Percentiles rank a stretch among this genome's conserved stretches.
Evolutionary conservation across 169 alveolate genomes (phyloP).

Genomic region (Plasmodium knowlesi): DNA sequence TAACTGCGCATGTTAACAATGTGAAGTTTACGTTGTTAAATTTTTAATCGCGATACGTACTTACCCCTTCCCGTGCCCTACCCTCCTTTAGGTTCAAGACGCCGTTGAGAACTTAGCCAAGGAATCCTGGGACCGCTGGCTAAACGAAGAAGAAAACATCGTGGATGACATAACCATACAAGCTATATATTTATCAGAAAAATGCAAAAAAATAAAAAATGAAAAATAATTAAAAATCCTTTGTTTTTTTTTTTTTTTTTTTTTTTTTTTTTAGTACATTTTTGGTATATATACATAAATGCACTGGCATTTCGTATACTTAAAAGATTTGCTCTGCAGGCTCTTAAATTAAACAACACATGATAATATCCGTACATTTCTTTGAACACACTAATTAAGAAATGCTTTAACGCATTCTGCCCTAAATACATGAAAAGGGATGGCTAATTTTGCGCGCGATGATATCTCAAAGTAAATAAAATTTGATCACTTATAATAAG

Average conservation of each 20-base stretch:
- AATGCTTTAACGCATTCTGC: neutral
- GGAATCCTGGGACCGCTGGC: conserved; percentile 91
- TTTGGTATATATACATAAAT: neutral
- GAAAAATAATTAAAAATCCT: neutral
- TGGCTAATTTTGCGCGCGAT: neutral
- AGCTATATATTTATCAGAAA: conserved; percentile 78
- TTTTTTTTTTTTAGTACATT: conserved; percentile 2
- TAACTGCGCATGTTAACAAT: neutral
- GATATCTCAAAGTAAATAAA: neutral
- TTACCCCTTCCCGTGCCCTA: neutral
- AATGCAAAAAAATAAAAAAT: conserved; percentile 28
- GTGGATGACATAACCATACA: conserved; percentile 90
- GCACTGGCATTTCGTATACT: neutral
- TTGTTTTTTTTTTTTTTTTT: neutral
- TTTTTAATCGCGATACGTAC: neutral
- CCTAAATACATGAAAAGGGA: neutral
- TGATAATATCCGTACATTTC: neutral
- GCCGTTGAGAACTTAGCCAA: conserved; percentile 89
- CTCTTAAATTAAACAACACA: neutral
- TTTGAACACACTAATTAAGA: neutral
- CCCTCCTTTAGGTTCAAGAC: conserved; percentile 75
- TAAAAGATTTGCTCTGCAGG: neutral
- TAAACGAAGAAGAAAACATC: conserved; percentile 88
- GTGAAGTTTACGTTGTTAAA: neutral
- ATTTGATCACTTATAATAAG: neutral